These are phyloP conservation scores for Zostera marina DNA, from an alignment of 116 monocot species.

Conservation along the genomic window DNA sequence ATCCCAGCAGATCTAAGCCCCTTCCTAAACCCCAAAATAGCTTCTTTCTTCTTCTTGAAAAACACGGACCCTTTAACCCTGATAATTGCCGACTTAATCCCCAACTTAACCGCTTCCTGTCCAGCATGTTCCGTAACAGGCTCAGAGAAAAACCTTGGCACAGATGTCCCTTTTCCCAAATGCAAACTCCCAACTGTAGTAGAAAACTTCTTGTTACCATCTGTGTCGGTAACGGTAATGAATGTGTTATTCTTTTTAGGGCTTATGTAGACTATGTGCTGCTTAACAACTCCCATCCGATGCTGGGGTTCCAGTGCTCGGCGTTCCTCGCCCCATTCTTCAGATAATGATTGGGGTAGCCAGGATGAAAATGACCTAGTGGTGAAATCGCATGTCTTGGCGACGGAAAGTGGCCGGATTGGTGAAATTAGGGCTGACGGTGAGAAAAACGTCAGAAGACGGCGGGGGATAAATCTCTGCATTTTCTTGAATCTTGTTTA, in stretches of 20 bases:
- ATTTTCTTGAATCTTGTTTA: background rate
- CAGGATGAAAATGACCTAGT: background rate
- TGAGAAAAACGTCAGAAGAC: background rate
- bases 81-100: slow-evolving; percentile 10
- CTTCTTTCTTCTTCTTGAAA: slow-evolving; percentile 24
- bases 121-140: slow-evolving; percentile 17
- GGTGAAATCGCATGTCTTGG: background rate
- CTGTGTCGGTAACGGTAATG: slow-evolving; percentile 14
- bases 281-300: background rate
- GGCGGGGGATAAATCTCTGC: background rate
- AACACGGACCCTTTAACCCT: slow-evolving; percentile 13
- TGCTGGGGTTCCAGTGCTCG: background rate
- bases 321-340: slow-evolving; percentile 16
- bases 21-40: slow-evolving; percentile 13
- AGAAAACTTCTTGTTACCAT: slow-evolving; percentile 16
- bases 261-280: slow-evolving; percentile 14
- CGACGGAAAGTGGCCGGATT: background rate
- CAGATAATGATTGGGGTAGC: background rate
- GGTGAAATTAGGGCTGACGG: background rate
- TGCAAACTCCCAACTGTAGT: slow-evolving; percentile 11
- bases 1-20: slow-evolving; percentile 8
- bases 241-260: slow-evolving; percentile 22
- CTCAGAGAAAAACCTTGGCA: slow-evolving; percentile 14
- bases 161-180: slow-evolving; percentile 11
- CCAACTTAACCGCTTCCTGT: slow-evolving; percentile 10